Conservation (phyloP, 2,329 filamentous ascomycete genomes). For the Rhynchosporium agropyri region DNA sequence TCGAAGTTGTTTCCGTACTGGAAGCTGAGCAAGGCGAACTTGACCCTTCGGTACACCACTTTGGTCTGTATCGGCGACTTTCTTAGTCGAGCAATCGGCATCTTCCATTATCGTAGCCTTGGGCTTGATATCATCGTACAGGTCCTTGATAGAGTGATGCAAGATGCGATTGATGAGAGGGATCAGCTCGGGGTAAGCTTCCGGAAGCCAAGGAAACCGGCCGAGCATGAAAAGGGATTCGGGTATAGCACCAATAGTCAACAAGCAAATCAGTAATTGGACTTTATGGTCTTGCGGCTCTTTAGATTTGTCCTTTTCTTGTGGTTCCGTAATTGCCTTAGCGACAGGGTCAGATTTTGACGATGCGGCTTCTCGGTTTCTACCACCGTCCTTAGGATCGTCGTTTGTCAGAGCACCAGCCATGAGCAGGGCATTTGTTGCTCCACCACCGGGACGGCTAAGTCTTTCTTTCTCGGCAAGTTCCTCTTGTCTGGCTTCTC, state of each 20-base stretch:
- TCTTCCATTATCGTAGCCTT: conserved; percentile 44
- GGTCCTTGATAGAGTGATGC: conserved; percentile 77
- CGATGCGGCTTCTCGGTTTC: conserved; percentile 52
- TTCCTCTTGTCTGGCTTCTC: conserved; percentile 70
- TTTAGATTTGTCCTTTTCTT: conserved; percentile 57
- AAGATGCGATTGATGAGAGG: conserved; percentile 84
- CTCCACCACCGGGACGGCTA: conserved; percentile 68
- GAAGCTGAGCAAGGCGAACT: conserved; percentile 61
- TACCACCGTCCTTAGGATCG: conserved; percentile 54
- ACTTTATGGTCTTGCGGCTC: conserved; percentile 89
- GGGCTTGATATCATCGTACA: conserved; percentile 55
- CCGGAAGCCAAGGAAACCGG: conserved; percentile 88
- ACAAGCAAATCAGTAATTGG: conserved; percentile 76
- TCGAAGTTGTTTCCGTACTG: conserved; percentile 68
- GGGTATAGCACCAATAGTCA: conserved; percentile 89
- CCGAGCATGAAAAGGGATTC: conserved; percentile 92
- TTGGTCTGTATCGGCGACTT: conserved; percentile 62
- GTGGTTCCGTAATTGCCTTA: conserved; percentile 50
- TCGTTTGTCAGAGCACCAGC: conserved; percentile 89
- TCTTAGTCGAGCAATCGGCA: conserved; percentile 50
- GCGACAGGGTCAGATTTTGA: conserved; percentile 53
- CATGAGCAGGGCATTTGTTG: conserved; percentile 81
- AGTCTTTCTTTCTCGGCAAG: conserved; percentile 76
- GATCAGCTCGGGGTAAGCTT: conserved; percentile 79
- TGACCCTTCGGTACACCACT: conserved; percentile 68